These are phyloP conservation scores for Euphorbia pulcherrima DNA, from an alignment of 345 rosid genomes.

Conservation along the genomic window DNA sequence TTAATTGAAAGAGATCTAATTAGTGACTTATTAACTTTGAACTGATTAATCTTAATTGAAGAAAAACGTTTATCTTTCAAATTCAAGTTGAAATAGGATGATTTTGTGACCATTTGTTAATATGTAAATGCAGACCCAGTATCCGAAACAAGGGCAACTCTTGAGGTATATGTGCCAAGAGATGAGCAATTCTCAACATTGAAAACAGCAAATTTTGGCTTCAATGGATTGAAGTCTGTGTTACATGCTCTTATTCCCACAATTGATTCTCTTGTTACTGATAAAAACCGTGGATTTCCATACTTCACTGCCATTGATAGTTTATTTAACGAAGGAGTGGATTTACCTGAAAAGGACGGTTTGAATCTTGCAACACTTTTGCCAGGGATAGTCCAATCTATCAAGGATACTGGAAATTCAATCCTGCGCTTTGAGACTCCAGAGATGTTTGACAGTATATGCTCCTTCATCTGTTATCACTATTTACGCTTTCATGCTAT, in stretches of 20 bases:
- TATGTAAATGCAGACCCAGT: slow-evolving; percentile 26
- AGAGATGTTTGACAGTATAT: slow-evolving; percentile 13
- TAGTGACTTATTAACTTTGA: no score
- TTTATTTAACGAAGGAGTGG: slow-evolving; percentile 8
- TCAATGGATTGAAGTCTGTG: slow-evolving; percentile 13
- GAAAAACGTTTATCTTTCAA: no score
- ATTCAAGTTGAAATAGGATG: no score
- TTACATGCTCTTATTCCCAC: slow-evolving; percentile 15
- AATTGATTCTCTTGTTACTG: slow-evolving; percentile 2
- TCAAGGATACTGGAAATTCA: background rate
- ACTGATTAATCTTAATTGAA: no score
- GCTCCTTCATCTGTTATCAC: no score
- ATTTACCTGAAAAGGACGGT: slow-evolving; percentile 3
- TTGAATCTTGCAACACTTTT: background rate
- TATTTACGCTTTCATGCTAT: no score
- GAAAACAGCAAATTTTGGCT: slow-evolving; percentile 21
- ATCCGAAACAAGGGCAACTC: slow-evolving; percentile 22
- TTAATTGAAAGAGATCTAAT: no score
- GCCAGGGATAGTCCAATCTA: slow-evolving; percentile 9
- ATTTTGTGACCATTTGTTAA: no score
- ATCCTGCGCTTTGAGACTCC: slow-evolving; percentile 15
- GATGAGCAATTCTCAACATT: slow-evolving; percentile 28
- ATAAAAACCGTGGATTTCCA: slow-evolving; percentile 9
- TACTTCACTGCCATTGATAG: slow-evolving; percentile 16
- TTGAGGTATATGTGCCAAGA: slow-evolving; percentile 28